Evolutionary conservation across 2,329 filamentous ascomycete genomes (phyloP).

Genomic region (Colletotrichum eleusines): DNA sequence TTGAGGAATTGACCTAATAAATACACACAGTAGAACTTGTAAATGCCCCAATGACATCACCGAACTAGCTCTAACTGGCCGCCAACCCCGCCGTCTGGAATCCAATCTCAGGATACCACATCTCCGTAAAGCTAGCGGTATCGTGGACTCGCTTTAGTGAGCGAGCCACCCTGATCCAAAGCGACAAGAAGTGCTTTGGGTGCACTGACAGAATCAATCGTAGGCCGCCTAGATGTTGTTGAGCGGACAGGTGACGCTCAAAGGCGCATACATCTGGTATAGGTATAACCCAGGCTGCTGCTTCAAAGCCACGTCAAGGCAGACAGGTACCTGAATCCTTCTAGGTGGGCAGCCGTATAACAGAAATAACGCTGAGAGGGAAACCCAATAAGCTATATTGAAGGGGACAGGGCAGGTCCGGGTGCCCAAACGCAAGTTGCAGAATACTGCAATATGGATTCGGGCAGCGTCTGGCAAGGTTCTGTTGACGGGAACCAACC

Average conservation of each 20-base stretch:
- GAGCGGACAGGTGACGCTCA: background rate
- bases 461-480: background rate
- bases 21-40: background rate
- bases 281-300: background rate
- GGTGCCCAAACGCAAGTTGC: background rate
- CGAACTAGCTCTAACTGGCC: background rate
- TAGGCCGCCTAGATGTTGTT: background rate
- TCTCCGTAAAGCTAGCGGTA: background rate
- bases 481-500: constrained; percentile 4
- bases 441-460: background rate
- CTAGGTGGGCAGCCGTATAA: background rate
- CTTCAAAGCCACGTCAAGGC: background rate
- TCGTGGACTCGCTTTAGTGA: background rate
- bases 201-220: background rate
- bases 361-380: background rate
- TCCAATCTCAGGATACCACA: background rate
- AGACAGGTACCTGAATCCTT: background rate
- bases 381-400: background rate
- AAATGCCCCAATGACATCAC: background rate
- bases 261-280: background rate
- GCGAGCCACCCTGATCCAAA: background rate
- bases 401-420: background rate
- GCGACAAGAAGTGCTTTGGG: background rate
- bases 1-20: too few relatives aligned
- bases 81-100: background rate